Conservation (phyloP, 169 alveolate species). For the Babesia divergens region DNA sequence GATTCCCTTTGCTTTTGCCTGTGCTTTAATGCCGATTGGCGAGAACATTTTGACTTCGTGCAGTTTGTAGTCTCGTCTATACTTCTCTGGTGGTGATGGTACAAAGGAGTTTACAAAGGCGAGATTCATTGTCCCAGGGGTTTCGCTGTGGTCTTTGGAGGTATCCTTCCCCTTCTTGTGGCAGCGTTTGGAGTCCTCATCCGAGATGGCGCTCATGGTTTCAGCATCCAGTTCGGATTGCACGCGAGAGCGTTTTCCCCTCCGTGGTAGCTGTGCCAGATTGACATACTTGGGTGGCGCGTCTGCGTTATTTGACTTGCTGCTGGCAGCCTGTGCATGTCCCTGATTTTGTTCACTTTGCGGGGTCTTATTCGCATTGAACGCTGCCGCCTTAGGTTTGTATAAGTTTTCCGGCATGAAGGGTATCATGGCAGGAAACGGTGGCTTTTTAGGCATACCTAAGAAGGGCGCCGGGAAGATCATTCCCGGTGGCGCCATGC, state of each 20-base stretch:
- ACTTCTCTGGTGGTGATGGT: constrained; percentile 63
- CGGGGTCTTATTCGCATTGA: not conserved
- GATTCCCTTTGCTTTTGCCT: constrained; percentile 30
- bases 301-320: not conserved
- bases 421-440: constrained; percentile 26
- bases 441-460: constrained; percentile 28
- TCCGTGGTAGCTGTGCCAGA: constrained; percentile 7
- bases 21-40: constrained; percentile 58
- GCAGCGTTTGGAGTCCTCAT: constrained; percentile 4
- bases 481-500: constrained; percentile 30
- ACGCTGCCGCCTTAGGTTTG: constrained; percentile 5
- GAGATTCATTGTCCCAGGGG: not conserved
- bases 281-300: not conserved
- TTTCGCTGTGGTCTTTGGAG: not conserved
- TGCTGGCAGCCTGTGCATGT: not conserved
- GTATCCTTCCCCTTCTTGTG: not conserved
- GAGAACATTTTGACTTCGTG: constrained; percentile 63
- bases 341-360: constrained; percentile 3
- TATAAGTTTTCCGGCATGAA: not conserved
- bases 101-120: constrained; percentile 45
- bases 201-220: constrained; percentile 63
- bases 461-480: constrained; percentile 34
- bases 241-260: constrained; percentile 11
- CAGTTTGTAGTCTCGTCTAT: constrained; percentile 32
- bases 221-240: constrained; percentile 19